Evolutionary conservation across 345 rosid genomes (phyloP).

Genomic region (Aquilaria sinensis): DNA sequence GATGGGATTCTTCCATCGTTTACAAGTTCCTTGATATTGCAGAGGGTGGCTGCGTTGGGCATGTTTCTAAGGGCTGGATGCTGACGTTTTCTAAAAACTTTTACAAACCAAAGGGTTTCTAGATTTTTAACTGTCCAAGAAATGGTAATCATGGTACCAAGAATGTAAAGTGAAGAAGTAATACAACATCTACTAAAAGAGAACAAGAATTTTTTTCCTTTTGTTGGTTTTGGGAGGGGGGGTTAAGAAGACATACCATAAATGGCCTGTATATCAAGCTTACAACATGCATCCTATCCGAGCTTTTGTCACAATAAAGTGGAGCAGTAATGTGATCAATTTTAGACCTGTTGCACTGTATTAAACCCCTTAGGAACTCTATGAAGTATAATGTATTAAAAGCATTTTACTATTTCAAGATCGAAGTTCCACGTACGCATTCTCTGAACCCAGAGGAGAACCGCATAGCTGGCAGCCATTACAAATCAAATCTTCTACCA

Average conservation of each 20-base stretch:
- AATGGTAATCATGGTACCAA: too few relatives aligned
- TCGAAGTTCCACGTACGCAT: slow-evolving; percentile 18
- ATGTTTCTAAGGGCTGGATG: too few relatives aligned
- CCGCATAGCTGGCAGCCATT: slow-evolving; percentile 48
- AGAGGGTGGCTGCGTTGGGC: too few relatives aligned
- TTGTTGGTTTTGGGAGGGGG: too few relatives aligned
- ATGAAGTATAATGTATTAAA: not conserved
- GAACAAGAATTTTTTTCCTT: too few relatives aligned
- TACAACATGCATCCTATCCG: slow-evolving; percentile 36
- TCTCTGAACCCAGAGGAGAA: slow-evolving; percentile 30
- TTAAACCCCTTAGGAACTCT: not conserved
- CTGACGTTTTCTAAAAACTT: too few relatives aligned
- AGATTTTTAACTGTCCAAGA: too few relatives aligned
- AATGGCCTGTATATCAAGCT: slow-evolving; percentile 48
- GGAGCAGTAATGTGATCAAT: slow-evolving; percentile 21
- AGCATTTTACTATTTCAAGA: not conserved
- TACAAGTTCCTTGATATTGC: too few relatives aligned
- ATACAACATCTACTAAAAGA: not conserved
- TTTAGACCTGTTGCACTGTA: slow-evolving; percentile 20
- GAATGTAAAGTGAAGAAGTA: not conserved
- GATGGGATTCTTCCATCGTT: too few relatives aligned
- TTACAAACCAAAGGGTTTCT: too few relatives aligned
- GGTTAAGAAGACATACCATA: slow-evolving; percentile 25
- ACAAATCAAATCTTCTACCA: slow-evolving; percentile 47
- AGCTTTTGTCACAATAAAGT: slow-evolving; percentile 36